Evolutionary conservation across 2,329 filamentous ascomycete genomes (phyloP), one percentile per base, ranked within the genome.

Genomic region (Tolypocladium amazonense): DNA sequence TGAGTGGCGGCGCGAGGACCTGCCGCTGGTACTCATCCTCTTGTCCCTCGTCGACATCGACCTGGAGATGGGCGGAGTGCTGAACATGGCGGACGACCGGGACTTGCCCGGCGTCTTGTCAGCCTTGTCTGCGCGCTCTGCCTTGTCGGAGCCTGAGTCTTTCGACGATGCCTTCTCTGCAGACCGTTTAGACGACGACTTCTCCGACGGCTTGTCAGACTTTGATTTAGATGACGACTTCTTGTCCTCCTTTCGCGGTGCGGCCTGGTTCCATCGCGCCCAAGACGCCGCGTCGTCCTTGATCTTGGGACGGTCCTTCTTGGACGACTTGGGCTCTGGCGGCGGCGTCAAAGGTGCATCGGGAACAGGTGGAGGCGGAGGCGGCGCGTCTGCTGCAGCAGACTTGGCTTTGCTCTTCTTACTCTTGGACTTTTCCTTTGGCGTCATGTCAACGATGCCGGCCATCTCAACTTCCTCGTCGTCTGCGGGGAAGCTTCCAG

Each of bases 291-390:
- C 80, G 61, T 88, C 87, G 60, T 90, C 88, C 65, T 85, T 89
- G 63, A 92, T 84, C 68, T 88, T 90, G 35, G 88, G 77, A 18
- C 91, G 88, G 63, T 95, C 89, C 70, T 88, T 95, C 74, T 85
- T 90, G 4, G 79, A 79, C 5, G 81, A 84, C 62, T 79, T 85
- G 15, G 80, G 75, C 57, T 86, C 84, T 20, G 83, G 75, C 5
- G 80, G 78, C 35, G 81, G 79, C 9, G 79, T 77, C 55, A 77
- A 70, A 38, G 79, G 78, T 47, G 73, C 74, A 57, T 82, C 80
- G 27, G 77, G 76, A 6, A 76, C 77, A 23, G 76, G 74, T 2
- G 78, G 50, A 35, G 50, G 50, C 4, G 70, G 69, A 37, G 71
- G 71, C 33, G 71, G 56, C 14, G 54, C 47, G 15, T 61, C 58